Evolutionary conservation across 768 basidiomycete genomes (phyloP).

Genomic region (Pholiota microspora): DNA sequence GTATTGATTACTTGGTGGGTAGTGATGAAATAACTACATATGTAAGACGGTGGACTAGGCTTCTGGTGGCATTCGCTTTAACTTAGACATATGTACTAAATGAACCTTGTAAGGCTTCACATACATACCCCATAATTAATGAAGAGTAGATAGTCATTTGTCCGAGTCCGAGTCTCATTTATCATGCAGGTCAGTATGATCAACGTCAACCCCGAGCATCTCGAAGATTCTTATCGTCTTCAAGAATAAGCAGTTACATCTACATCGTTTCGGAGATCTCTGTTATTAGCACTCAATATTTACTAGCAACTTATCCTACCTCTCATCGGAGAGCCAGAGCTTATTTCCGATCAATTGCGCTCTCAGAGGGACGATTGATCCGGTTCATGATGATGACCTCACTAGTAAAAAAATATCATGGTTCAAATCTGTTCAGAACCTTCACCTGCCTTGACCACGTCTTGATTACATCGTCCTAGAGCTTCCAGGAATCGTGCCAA

Average conservation of each 20-base stretch:
- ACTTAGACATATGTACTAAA: constrained; percentile 1
- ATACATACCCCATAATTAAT: background rate
- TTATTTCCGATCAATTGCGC: background rate
- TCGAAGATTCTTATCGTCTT: no score
- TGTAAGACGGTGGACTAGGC: background rate
- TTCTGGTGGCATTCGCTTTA: background rate
- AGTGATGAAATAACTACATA: constrained; percentile 9
- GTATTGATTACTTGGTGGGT: constrained; percentile 36
- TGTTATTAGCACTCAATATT: no score
- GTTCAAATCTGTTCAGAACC: background rate
- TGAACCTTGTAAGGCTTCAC: background rate
- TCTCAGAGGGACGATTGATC: background rate
- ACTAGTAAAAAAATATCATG: background rate
- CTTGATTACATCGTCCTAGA: background rate
- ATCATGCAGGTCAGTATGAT: no score
- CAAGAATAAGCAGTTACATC: no score
- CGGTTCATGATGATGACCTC: background rate
- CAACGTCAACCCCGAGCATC: no score
- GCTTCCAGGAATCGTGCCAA: background rate
- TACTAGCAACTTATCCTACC: no score
- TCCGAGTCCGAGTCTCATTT: no score
- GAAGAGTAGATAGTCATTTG: no score
- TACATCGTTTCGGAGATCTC: no score
- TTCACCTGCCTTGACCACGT: no score
- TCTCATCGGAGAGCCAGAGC: background rate